These are phyloP conservation scores for Pisolithus sp. DNA, from an alignment of 768 basidiomycete species.

Conservation along the genomic window DNA sequence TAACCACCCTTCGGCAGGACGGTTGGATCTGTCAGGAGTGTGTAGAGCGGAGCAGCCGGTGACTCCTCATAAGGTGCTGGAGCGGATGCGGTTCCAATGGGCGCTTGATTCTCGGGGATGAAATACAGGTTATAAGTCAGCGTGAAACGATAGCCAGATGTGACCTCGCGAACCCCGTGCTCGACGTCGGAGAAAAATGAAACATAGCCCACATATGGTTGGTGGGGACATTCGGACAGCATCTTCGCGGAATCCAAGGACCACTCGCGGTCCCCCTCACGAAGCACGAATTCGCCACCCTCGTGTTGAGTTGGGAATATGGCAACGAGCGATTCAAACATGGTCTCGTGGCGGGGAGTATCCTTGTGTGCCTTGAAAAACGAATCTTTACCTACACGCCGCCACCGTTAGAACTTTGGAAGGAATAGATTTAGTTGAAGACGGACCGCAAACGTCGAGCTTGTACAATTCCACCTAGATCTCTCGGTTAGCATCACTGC, in stretches of 20 bases:
- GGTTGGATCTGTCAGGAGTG: too few relatives aligned
- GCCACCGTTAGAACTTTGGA: not conserved
- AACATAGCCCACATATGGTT: slow-evolving; percentile 27
- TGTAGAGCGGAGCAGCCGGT: too few relatives aligned
- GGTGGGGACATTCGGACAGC: slow-evolving; percentile 2
- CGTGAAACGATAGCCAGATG: slow-evolving; percentile 36
- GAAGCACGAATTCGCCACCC: slow-evolving; percentile 23
- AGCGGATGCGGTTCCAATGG: not conserved
- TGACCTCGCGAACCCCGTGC: slow-evolving; percentile 37
- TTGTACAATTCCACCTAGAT: slow-evolving; percentile 37
- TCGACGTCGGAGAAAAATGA: slow-evolving; percentile 41
- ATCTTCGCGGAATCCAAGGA: slow-evolving; percentile 30
- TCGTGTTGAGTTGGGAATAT: slow-evolving; percentile 43
- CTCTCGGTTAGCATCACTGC: slow-evolving; percentile 7
- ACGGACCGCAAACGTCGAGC: slow-evolving; percentile 40
- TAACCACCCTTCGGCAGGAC: too few relatives aligned
- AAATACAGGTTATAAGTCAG: slow-evolving; percentile 37
- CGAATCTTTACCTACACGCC: slow-evolving; percentile 29
- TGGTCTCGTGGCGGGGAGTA: slow-evolving; percentile 36
- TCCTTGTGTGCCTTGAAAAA: slow-evolving; percentile 50
- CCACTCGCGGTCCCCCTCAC: too few relatives aligned
- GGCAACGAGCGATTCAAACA: slow-evolving; percentile 50
- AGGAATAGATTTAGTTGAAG: not conserved
- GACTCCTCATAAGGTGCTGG: not conserved
- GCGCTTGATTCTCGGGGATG: not conserved